Evolutionary conservation across 257 asterid species (phyloP).

Genomic region (Solanum bukasovii): DNA sequence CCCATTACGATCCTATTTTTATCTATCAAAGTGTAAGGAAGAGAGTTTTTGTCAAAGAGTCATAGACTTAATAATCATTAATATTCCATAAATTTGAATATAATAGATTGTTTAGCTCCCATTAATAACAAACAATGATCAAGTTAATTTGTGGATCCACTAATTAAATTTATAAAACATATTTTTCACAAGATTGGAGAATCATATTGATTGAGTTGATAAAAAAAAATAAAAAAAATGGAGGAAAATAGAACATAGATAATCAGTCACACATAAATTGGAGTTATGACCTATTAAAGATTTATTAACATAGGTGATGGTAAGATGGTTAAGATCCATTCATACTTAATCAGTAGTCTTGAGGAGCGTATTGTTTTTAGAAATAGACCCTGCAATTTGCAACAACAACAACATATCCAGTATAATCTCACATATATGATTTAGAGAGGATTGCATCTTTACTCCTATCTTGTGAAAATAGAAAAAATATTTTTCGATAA

Average conservation of each 20-base stretch:
- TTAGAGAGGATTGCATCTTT: not conserved
- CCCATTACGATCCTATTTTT: no score
- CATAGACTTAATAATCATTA: not conserved
- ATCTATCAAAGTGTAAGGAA: no score
- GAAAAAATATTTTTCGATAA: not conserved
- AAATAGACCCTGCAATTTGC: accelerated
- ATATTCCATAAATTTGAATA: no score
- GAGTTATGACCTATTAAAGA: not conserved
- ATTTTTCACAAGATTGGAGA: not conserved
- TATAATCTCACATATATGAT: accelerated
- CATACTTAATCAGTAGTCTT: not conserved
- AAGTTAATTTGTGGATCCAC: not conserved
- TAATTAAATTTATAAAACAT: not conserved
- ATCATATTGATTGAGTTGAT: not conserved
- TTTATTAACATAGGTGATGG: not conserved
- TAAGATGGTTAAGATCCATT: not conserved
- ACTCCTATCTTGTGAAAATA: not conserved
- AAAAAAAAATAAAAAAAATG: not conserved
- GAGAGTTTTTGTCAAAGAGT: no score
- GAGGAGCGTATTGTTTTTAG: not conserved
- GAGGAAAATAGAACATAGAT: not conserved
- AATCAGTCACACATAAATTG: not conserved
- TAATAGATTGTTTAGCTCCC: no score
- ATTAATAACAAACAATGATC: no score
- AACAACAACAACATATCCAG: not conserved